Conservation (phyloP, 2,329 filamentous ascomycete genomes). For the Ophiocordyceps polyrhachis-furcata region DNA sequence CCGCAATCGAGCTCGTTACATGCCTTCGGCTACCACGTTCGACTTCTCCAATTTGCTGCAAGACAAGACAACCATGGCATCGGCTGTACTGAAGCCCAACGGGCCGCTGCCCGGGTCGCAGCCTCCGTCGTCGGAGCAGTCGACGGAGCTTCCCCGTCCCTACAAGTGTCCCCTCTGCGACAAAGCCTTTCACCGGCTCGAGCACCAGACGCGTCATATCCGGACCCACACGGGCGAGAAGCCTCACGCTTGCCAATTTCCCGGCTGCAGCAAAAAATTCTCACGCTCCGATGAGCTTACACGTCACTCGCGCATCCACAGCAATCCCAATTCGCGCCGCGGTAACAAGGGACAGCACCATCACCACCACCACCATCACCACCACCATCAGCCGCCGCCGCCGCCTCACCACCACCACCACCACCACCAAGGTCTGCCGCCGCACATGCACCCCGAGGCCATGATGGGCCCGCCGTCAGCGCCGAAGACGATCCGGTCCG, state of each 20-base stretch:
- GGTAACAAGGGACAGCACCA: slow-evolving; percentile 58
- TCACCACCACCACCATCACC: slow-evolving; percentile 11
- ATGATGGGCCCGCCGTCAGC: slow-evolving; percentile 64
- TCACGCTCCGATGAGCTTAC: slow-evolving; percentile 93
- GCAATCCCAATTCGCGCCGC: slow-evolving; percentile 89
- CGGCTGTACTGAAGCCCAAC: slow-evolving; percentile 40
- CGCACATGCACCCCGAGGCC: slow-evolving; percentile 31
- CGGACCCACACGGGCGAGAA: slow-evolving; percentile 97
- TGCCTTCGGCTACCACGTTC: slow-evolving; percentile 57
- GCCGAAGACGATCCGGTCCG: slow-evolving; percentile 70
- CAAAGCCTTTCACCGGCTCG: slow-evolving; percentile 93
- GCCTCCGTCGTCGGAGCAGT: slow-evolving; percentile 23
- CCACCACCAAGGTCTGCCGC: slow-evolving; percentile 19
- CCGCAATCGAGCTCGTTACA: slow-evolving; percentile 29
- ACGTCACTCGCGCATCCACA: slow-evolving; percentile 93
- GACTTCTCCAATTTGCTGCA: slow-evolving; percentile 55
- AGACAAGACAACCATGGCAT: slow-evolving; percentile 26
- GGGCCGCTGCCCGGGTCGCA: slow-evolving; percentile 44
- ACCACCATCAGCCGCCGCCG: slow-evolving; percentile 15
- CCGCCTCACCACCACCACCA: slow-evolving; percentile 14
- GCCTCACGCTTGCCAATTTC: slow-evolving; percentile 88
- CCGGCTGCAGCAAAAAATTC: slow-evolving; percentile 93
- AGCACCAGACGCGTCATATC: slow-evolving; percentile 84
- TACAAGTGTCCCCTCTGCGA: slow-evolving; percentile 99
- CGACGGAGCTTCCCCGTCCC: slow-evolving; percentile 66